Evolutionary conservation across 2,329 filamentous ascomycete species (phyloP), one percentile per base, ranked within the genome.

Genomic region (Monosporascus sp.): DNA sequence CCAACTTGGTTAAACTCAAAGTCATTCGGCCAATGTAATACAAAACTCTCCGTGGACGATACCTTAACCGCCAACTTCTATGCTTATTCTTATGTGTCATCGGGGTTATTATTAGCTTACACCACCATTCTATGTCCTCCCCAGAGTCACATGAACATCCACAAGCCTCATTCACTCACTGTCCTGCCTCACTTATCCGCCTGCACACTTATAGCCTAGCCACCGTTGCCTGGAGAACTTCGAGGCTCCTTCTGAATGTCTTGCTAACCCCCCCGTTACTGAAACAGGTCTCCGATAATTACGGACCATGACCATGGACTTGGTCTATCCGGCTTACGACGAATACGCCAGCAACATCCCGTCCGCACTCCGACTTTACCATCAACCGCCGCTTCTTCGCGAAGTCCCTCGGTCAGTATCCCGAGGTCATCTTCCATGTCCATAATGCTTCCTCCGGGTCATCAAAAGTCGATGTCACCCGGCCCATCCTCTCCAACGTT

Each of bases 231-330:
- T 11, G 24, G 39, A 46, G 20, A 17, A 46, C 4, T 15, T 15
- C 24, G 2, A 46, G 25, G 22, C 20, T 25, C 17, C 20, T 46
- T 27, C 24, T 46, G 20, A 31, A 46, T 46, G 22, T 6, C 43
- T 46, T 25, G 9, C 27, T 31, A 31, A 31, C 27, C 11, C 9
- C 9, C 27, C 27, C n/a, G 15, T 25, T 14, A 22, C 20, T 25
- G 20, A 27, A 53, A 55, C 69, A 95, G 90, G 76, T 90, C 89
- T 65, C 84, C 90, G 65, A 81, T 96, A 67, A 82, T 95, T 68
- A 79, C 84, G 60, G 91, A 93, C 72, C 90, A 93, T 73, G 91
- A 96, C 66, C 89, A 94, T 78, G 90, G 90, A 62, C 75, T 94
- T 58, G 90, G 90, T 51, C 81, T 87, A 45, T 95, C 90, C 52